Evolutionary conservation across 129 eudicot genomes (phyloP).

Genomic region (Chrysanthemum makinoi): DNA sequence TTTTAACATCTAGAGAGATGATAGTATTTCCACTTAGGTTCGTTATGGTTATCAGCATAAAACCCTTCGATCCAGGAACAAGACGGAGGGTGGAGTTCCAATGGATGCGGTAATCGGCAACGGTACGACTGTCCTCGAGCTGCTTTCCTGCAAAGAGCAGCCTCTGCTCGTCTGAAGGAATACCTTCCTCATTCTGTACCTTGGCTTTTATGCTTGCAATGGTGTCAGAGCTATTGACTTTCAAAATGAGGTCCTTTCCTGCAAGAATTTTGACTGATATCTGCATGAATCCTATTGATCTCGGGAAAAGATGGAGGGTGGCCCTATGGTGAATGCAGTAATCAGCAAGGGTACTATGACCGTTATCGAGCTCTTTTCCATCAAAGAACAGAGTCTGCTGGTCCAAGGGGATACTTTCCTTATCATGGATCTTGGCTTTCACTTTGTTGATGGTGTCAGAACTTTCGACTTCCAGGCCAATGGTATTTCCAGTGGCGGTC

Average conservation of each 20-base stretch:
- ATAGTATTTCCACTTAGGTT: slow-evolving; percentile 10
- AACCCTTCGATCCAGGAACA: background rate
- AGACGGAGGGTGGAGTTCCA: slow-evolving; percentile 18
- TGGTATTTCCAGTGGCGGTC: background rate
- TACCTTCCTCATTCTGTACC: slow-evolving; percentile 19
- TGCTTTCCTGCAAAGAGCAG: slow-evolving; percentile 19
- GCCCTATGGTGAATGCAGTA: slow-evolving; percentile 22
- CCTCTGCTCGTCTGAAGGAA: slow-evolving; percentile 19
- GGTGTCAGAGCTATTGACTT: slow-evolving; percentile 17
- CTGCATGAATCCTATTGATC: slow-evolving; percentile 21
- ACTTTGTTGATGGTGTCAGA: slow-evolving; percentile 27
- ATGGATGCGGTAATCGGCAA: slow-evolving; percentile 23
- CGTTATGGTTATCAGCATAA: slow-evolving; percentile 8
- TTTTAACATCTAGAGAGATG: slow-evolving; percentile 11
- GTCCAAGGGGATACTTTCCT: slow-evolving; percentile 21
- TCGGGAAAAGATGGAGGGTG: slow-evolving; percentile 4
- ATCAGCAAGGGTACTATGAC: slow-evolving; percentile 13
- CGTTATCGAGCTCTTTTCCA: slow-evolving; percentile 19
- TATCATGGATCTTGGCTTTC: slow-evolving; percentile 28
- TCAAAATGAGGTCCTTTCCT: slow-evolving; percentile 4
- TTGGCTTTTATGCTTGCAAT: slow-evolving; percentile 13
- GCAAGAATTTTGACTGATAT: slow-evolving; percentile 21
- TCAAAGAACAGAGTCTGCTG: slow-evolving; percentile 25
- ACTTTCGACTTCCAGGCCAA: slow-evolving; percentile 15
- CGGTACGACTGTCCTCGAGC: slow-evolving; percentile 18